Evolutionary conservation across 257 asterid species (phyloP), one percentile per base, ranked within the genome.

Genomic region (Nicotiana knightiana): DNA sequence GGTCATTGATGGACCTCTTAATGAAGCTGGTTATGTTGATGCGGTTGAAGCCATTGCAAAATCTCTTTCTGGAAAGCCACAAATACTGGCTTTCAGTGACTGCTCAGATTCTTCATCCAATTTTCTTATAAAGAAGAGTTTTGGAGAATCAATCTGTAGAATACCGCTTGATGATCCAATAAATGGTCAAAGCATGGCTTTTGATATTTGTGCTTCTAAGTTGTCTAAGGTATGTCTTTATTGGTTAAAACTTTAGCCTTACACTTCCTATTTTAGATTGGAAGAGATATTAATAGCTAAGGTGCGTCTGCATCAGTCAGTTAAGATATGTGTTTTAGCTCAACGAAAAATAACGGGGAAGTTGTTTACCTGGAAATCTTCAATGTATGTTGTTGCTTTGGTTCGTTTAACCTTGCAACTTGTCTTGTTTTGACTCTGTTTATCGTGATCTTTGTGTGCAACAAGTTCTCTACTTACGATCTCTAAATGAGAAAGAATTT

Each of bases 1-100:
- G 98, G 93, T 92, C 77, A 84, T 93, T 75, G 97, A 95, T 84
- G 96, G 92, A 83, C 85, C 88, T 79, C 89, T 87, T 58, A 85
- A 88, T 39, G 79, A 84, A 63, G 88, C 88, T 61, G 64, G 86
- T 82, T 88, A 82, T 84, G 80, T 77, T 58, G 89, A 92, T 68
- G 87, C 82, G 7, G 81, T 95, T 17, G 85, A 86, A 73, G 83
- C 89, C 65, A 58, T 91, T 26, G 84, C 87, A 85, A 86, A 88
- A 75, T 85, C 66, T 67, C 89, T 91, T 77, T 81, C 90, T 57
- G 90, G 92, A 83, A 89, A 80, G 82, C 90, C 88, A 75, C 96
- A 85, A 82, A 88, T 89, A 2, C 89, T 91, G 79, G 89, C 90
- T 82, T 92, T 93, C 87, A 85, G 90, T 77, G 92, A 91, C 82